Evolutionary conservation across 177 flowering plant genomes (phyloP), one percentile per base, ranked within the genome.

Genomic region (Tripterygium wilfordii): DNA sequence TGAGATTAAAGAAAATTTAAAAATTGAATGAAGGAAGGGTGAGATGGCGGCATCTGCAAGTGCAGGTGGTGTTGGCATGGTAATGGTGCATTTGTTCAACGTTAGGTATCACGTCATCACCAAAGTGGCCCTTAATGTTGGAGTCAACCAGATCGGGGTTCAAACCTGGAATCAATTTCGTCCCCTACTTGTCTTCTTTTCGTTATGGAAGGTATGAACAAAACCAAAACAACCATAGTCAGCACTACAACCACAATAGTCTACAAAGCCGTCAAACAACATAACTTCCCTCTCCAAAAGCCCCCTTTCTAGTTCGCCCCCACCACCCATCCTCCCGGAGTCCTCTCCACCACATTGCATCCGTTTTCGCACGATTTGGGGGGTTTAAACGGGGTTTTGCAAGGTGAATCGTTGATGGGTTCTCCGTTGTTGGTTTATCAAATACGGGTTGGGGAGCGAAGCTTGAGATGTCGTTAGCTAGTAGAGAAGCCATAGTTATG

Each of bases 281-380:
- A 60, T 17, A 63, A 61, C 35, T 49, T 68, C 48, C 70, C 57
- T 46, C 62, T 62, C 42, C 67, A 57, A 37, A 69, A 66, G 44
- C 75, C 73, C 36, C 67, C 83, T 12, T 71, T 79, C 46, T 81
- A 86, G 85, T 70, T 78, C 30, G 78, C 84, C 7, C 95, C 83
- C 25, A 72, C 84, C 25, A 72, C 74, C 45, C 91, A 88, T 30
- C 91, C 95, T 4, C 95, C 91, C 27, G 91, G 95, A 56, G 49
- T 65, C 8, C 27, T 53, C 14, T 49, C 38, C 35, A 36, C 25
- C 41, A 15, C 44, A 10, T 60, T 58, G 9, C 62, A 59, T 41
- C 68, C 64, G 31, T 65, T 62, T 58, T 22, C 44, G 16, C 51
- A 32, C 37, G 56, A 45, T 36, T 19, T 33, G 9, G 51, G 47